Percentiles rank a stretch among this genome's conserved stretches.
Conservation (phyloP, 2,329 filamentous ascomycete genomes). For the Diplodia mutila region DNA sequence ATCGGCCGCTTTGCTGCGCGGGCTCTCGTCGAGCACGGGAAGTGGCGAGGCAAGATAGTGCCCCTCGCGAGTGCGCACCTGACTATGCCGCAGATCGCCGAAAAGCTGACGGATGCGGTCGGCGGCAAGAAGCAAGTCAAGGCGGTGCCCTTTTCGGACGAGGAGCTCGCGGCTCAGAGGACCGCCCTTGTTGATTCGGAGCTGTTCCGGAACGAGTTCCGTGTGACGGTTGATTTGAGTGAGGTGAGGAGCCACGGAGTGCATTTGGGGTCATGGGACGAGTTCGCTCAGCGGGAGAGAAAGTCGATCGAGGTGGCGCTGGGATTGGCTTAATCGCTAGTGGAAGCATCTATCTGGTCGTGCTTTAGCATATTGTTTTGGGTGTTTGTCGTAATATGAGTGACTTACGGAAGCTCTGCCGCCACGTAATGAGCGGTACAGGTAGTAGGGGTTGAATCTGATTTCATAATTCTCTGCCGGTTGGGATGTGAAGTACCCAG, state of each 20-base stretch:
- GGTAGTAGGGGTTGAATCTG: too few relatives aligned
- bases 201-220: neutral
- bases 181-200: neutral
- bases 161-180: neutral
- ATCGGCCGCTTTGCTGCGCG: conserved; percentile 6
- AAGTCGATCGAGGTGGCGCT: conserved; percentile 1
- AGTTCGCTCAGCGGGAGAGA: neutral
- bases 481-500: too few relatives aligned
- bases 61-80: neutral
- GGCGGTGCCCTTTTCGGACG: neutral
- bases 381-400: neutral
- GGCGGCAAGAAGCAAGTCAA: neutral
- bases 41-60: neutral
- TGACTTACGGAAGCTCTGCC: neutral
- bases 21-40: neutral
- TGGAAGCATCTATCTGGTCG: too few relatives aligned
- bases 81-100: neutral
- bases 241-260: conserved; percentile 3
- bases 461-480: too few relatives aligned
- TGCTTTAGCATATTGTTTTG: too few relatives aligned
- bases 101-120: neutral
- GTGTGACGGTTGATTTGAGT: neutral
- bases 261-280: neutral
- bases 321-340: neutral
- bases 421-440: too few relatives aligned